Conservation (phyloP, 768 basidiomycete species). For the Phaeotremella skinneri region DNA sequence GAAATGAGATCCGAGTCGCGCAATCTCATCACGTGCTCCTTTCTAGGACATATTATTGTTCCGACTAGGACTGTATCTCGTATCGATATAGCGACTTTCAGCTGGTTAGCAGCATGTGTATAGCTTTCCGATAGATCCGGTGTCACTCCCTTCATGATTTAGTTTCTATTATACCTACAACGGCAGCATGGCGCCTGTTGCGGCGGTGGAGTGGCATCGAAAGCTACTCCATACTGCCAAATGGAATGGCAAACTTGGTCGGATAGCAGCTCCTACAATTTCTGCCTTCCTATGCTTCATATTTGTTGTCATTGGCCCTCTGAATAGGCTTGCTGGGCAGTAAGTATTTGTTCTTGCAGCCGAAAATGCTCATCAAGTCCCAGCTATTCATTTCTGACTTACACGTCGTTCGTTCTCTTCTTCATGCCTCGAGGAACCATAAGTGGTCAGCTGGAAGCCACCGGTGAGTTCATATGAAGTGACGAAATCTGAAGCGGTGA, state of each 20-base stretch:
- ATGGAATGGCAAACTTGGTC: background rate
- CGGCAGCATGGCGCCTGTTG: background rate
- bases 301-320: constrained; percentile 30
- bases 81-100: too few relatives aligned
- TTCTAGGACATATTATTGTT: too few relatives aligned
- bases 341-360: constrained; percentile 13
- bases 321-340: constrained; percentile 30
- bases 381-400: constrained; percentile 43
- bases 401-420: constrained; percentile 38
- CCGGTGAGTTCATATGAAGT: constrained; percentile 19
- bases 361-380: constrained; percentile 1
- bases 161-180: too few relatives aligned
- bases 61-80: too few relatives aligned
- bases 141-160: too few relatives aligned
- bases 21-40: too few relatives aligned
- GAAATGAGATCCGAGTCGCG: too few relatives aligned
- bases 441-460: constrained; percentile 28
- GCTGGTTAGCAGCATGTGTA: too few relatives aligned
- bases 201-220: background rate
- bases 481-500: background rate
- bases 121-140: too few relatives aligned
- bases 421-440: constrained; percentile 40
- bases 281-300: constrained; percentile 39
- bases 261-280: constrained; percentile 25
- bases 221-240: background rate